phyloP scores from a whole-genome alignment of 2,329 filamentous ascomycete genomes.

The Gliomastix tumulicola region DNA sequence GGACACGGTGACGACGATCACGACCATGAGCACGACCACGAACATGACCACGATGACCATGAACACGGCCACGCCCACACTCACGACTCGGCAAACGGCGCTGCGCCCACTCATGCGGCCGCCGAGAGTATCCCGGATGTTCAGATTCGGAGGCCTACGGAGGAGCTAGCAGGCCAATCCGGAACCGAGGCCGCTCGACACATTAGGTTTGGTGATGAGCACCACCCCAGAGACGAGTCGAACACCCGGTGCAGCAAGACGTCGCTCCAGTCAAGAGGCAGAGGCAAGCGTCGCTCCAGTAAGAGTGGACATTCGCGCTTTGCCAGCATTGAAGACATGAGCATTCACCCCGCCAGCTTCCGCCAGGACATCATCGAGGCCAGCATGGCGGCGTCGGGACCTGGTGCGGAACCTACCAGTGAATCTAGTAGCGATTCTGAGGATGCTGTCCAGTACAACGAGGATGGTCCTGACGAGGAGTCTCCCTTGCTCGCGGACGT shows the following conservation, averaged over 20 bases:
- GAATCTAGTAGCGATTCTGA: slow-evolving; percentile 38
- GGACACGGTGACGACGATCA: slow-evolving; percentile 46
- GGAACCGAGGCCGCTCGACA: slow-evolving; percentile 28
- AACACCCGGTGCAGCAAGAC: slow-evolving; percentile 18
- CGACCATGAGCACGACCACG: slow-evolving; percentile 34
- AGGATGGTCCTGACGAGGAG: slow-evolving; percentile 34
- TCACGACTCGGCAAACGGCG: slow-evolving; percentile 26
- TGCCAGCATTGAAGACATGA: slow-evolving; percentile 64
- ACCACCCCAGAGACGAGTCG: slow-evolving; percentile 14
- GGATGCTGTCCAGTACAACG: slow-evolving; percentile 36
- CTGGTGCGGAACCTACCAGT: slow-evolving; percentile 44
- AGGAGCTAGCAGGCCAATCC: slow-evolving; percentile 18
- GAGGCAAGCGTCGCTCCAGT: slow-evolving; percentile 35
- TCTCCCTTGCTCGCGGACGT: slow-evolving; percentile 38
- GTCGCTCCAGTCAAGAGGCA: slow-evolving; percentile 26
- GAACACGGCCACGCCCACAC: slow-evolving; percentile 17
- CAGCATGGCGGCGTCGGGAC: slow-evolving; percentile 42
- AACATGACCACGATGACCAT: slow-evolving; percentile 22
- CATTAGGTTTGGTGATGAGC: slow-evolving; percentile 29
- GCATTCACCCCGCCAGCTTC: slow-evolving; percentile 84
- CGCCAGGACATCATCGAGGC: slow-evolving; percentile 87
- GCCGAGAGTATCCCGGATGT: slow-evolving; percentile 58
- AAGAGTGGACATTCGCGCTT: slow-evolving; percentile 51
- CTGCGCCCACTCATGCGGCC: slow-evolving; percentile 44
- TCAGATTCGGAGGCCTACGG: slow-evolving; percentile 42